These are phyloP conservation scores for Aureobasidium sp. DNA, from an alignment of 2,329 filamentous ascomycete species.

Conservation along the genomic window DNA sequence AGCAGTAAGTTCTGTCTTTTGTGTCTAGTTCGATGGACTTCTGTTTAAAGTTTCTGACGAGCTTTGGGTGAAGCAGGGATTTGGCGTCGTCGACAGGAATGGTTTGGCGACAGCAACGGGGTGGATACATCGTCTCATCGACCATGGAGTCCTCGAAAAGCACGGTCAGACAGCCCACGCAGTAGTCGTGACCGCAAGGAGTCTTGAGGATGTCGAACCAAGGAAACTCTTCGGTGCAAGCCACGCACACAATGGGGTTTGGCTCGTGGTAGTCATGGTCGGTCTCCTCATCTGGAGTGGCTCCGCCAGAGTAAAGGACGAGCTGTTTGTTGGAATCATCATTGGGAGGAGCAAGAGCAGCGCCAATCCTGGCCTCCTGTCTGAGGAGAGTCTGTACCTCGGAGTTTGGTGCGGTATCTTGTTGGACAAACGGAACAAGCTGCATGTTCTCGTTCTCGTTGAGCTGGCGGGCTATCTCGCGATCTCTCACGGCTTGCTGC, in stretches of 20 bases:
- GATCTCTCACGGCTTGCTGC: background rate
- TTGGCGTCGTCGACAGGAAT: conserved; percentile 34
- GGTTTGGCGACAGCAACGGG: conserved; percentile 43
- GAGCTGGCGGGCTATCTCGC: background rate
- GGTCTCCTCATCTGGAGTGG: background rate
- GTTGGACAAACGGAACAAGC: background rate
- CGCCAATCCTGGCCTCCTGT: background rate
- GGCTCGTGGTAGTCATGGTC: background rate
- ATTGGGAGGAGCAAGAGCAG: background rate
- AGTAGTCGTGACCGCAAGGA: conserved; percentile 44
- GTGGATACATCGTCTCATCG: conserved; percentile 50
- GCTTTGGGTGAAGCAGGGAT: conserved; percentile 30
- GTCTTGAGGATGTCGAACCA: conserved; percentile 25
- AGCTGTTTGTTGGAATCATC: background rate
- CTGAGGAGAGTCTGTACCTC: background rate
- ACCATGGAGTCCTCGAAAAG: conserved; percentile 40
- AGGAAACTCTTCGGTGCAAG: background rate
- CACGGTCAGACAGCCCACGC: conserved; percentile 38
- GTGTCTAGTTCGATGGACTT: conserved; percentile 47
- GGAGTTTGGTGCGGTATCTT: background rate
- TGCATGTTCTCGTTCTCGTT: background rate
- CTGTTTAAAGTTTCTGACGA: conserved; percentile 33
- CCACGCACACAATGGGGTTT: background rate
- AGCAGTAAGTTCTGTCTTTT: conserved; percentile 47
- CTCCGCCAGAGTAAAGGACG: background rate